Evolutionary conservation across 2,329 filamentous ascomycete species (phyloP).

Genomic region (Polychaeton citri): DNA sequence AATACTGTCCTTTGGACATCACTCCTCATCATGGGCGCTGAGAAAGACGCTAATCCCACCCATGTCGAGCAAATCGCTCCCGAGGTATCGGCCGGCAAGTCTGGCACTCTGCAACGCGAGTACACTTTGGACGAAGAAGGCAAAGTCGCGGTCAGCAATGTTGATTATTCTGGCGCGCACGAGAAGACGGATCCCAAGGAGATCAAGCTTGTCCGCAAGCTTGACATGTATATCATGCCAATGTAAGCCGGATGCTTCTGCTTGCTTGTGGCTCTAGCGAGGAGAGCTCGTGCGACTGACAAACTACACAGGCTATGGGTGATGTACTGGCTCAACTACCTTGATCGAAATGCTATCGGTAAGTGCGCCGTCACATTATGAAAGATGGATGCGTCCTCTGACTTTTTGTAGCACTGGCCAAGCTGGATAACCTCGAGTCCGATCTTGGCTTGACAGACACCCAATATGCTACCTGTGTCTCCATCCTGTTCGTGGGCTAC

Average conservation of each 20-base stretch:
- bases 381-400: no score
- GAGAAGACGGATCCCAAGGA: slow-evolving; percentile 19
- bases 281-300: slow-evolving; percentile 1
- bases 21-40: no score
- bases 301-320: slow-evolving; percentile 14
- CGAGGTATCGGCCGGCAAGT: no score
- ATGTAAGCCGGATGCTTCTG: no score
- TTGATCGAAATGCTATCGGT: slow-evolving; percentile 7
- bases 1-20: no score
- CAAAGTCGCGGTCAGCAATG: slow-evolving; percentile 34
- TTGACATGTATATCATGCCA: slow-evolving; percentile 17
- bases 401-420: slow-evolving; percentile 34
- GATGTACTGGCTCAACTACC: slow-evolving; percentile 17
- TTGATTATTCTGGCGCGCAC: slow-evolving; percentile 19
- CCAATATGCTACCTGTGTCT: slow-evolving; percentile 27
- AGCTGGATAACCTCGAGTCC: slow-evolving; percentile 23
- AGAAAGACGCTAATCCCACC: no score
- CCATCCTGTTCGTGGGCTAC: slow-evolving; percentile 29
- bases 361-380: no score
- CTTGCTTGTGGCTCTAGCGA: not conserved
- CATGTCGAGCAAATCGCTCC: no score
- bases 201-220: slow-evolving; percentile 18
- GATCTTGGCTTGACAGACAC: slow-evolving; percentile 28
- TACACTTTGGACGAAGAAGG: not conserved
- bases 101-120: no score